phyloP scores from a whole-genome alignment of 2,329 filamentous ascomycete genomes.

The Cordyceps farinosa region DNA sequence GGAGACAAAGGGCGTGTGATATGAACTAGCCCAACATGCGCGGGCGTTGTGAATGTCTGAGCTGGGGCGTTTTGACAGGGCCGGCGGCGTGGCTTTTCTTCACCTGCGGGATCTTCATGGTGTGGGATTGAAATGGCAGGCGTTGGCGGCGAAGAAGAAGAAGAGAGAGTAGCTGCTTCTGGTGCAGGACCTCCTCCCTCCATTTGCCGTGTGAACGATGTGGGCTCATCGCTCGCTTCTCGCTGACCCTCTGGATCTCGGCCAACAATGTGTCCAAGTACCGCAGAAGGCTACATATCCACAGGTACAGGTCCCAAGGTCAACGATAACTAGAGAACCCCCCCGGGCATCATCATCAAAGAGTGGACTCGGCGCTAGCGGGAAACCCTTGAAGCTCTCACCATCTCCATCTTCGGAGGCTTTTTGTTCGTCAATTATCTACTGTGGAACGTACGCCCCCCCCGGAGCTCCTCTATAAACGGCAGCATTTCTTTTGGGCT shows the following conservation, averaged over 20 bases:
- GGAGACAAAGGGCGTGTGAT: too few relatives aligned
- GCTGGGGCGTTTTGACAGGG: neutral
- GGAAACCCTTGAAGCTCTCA: constrained; percentile 16
- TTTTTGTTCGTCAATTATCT: neutral
- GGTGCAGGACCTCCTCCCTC: neutral
- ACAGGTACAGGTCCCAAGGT: neutral
- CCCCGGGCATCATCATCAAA: neutral
- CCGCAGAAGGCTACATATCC: neutral
- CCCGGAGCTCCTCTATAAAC: neutral
- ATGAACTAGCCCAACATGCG: too few relatives aligned
- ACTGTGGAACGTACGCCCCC: neutral
- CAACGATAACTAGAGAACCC: neutral
- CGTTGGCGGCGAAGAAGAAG: too few relatives aligned
- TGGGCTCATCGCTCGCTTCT: neutral
- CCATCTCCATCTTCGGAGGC: neutral
- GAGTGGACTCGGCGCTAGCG: constrained; percentile 10
- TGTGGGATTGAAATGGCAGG: neutral
- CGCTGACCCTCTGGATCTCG: neutral
- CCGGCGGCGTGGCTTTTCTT: neutral
- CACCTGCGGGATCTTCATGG: neutral
- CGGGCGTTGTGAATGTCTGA: neutral
- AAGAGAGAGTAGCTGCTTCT: neutral
- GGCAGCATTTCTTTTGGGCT: neutral
- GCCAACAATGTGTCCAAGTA: neutral
- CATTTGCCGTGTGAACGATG: constrained; percentile 1